Conservation (phyloP, 176 grass and related monocot species). For the Musa troglodytarum region DNA sequence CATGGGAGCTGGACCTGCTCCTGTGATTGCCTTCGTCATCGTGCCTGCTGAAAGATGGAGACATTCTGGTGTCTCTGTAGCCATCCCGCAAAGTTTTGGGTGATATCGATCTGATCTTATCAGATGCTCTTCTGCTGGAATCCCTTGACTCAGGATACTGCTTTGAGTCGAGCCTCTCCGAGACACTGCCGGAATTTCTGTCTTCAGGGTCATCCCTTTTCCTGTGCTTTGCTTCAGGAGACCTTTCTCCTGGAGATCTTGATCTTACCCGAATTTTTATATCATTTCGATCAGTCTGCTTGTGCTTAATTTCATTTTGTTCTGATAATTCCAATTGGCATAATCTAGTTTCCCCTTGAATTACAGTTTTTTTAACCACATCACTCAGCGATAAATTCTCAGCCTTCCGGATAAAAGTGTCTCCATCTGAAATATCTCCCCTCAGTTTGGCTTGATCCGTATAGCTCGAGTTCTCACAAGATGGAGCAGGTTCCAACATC, state of each 20-base stretch:
- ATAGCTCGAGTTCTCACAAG: neutral
- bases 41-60: conserved; percentile 24
- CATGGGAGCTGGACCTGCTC: conserved; percentile 27
- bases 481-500: neutral
- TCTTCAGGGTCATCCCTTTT: neutral
- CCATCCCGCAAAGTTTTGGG: conserved; percentile 27
- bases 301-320: conserved; percentile 26
- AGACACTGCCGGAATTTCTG: neutral
- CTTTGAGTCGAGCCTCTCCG: conserved; percentile 24
- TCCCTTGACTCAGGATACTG: conserved; percentile 10
- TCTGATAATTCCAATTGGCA: conserved; percentile 19
- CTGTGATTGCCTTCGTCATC: conserved; percentile 17
- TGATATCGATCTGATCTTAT: conserved; percentile 16
- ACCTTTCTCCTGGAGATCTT: conserved; percentile 10
- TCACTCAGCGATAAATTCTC: conserved; percentile 13
- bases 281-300: neutral
- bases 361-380: conserved; percentile 6
- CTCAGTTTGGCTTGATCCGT: neutral
- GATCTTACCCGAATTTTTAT: conserved; percentile 1
- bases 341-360: conserved; percentile 7
- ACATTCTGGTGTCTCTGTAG: neutral
- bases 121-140: neutral
- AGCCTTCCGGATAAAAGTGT: neutral
- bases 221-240: neutral
- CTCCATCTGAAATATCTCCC: neutral